Conservation (phyloP, 2,329 filamentous ascomycete species). For the Mycosphaerella sp. region DNA sequence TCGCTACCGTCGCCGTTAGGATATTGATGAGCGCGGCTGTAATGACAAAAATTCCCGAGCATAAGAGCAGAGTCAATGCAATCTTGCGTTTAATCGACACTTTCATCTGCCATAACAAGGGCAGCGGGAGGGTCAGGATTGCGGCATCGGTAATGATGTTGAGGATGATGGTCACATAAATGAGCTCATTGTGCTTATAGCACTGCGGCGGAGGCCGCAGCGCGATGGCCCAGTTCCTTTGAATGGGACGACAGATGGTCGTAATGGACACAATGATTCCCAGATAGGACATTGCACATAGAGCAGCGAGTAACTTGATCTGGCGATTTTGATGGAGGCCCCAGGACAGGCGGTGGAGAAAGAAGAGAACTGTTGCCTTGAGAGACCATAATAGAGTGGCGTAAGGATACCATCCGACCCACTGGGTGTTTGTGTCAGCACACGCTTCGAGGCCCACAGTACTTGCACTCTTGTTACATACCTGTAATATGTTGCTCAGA, state of each 20-base stretch:
- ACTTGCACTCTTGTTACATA: neutral
- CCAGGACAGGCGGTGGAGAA: constrained; percentile 31
- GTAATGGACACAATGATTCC: constrained; percentile 32
- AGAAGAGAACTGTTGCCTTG: constrained; percentile 24
- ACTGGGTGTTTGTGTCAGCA: neutral
- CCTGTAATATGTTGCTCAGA: neutral
- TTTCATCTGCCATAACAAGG: constrained; percentile 32
- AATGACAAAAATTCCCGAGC: constrained; percentile 35
- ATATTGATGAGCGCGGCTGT: constrained; percentile 32
- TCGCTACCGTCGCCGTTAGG: constrained; percentile 23
- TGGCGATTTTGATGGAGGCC: constrained; percentile 29
- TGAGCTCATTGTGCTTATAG: constrained; percentile 3
- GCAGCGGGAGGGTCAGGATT: constrained; percentile 32
- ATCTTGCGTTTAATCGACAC: constrained; percentile 31
- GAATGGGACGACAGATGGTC: constrained; percentile 27
- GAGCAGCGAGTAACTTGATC: constrained; percentile 28
- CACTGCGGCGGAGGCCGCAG: constrained; percentile 10
- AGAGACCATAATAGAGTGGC: constrained; percentile 20
- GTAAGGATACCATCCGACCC: constrained; percentile 22
- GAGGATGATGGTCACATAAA: constrained; percentile 28
- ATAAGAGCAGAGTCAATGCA: constrained; percentile 30
- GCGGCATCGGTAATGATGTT: constrained; percentile 32
- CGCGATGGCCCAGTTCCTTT: constrained; percentile 28
- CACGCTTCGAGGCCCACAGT: too few species aligned
- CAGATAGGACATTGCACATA: constrained; percentile 29